Percentiles rank a stretch among this genome's conserved stretches.
Evolutionary conservation across 495 filamentous ascomycete genomes (phyloP).

Genomic region (Neurospora sp.): DNA sequence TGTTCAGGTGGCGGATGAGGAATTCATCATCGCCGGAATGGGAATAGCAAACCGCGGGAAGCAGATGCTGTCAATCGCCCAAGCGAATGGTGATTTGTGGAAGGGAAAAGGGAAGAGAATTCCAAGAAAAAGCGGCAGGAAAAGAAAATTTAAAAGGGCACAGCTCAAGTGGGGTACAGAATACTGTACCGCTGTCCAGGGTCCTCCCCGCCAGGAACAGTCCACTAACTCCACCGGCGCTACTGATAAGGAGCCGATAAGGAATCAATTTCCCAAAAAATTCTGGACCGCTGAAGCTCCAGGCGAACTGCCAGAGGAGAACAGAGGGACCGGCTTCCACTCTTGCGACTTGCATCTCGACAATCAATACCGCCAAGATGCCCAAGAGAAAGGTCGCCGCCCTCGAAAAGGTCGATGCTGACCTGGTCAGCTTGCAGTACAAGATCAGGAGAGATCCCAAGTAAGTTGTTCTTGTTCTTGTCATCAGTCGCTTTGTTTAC

Average conservation of each 20-base stretch:
- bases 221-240: neutral
- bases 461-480: conserved; percentile 28
- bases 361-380: conserved; percentile 38
- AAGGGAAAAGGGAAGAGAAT: neutral
- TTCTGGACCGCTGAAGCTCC: neutral
- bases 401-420: conserved; percentile 89
- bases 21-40: neutral
- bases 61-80: neutral
- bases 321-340: neutral
- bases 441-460: conserved; percentile 77
- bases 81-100: neutral
- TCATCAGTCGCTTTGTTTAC: neutral
- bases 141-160: neutral
- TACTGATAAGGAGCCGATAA: neutral
- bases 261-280: neutral
- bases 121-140: neutral
- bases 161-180: neutral
- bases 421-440: conserved; percentile 79
- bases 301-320: neutral
- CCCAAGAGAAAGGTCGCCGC: conserved; percentile 80
- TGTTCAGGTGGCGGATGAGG: neutral
- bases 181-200: neutral
- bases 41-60: neutral
- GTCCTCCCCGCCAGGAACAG: neutral
- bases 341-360: neutral